Base-by-base conservation (phyloP, 108 stramenopile genomes). In the Stephanodiscus triporus region DNA sequence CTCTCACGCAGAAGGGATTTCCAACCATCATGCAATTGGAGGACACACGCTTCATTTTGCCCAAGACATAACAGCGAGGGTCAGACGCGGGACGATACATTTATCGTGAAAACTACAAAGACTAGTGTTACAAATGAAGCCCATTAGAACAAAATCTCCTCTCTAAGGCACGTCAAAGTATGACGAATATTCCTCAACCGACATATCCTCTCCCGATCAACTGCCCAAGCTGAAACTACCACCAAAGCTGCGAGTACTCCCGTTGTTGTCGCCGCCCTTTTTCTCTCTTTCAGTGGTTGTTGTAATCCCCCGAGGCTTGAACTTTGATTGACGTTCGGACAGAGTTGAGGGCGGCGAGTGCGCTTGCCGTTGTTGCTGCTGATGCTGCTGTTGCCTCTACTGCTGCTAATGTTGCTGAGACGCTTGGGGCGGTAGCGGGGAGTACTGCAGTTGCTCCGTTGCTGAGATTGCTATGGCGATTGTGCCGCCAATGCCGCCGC, bases 101-200 rank as follows among this genome's bases (percentile, higher is more conserved):
- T n/a, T n/a, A n/a, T n/a, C n/a, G n/a, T n/a, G n/a, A n/a, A n/a
- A n/a, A n/a, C n/a, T n/a, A 3, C 43, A 17, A 16, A 45, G 43
- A 45, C 11, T 16, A 45, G 16, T 45, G 16, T 45, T 45, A 14
- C n/a, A n/a, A n/a, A n/a, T n/a, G n/a, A n/a, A n/a, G n/a, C n/a
- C n/a, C n/a, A n/a, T n/a, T n/a, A n/a, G n/a, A n/a, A n/a, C n/a
- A n/a, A n/a, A n/a, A n/a, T 45, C 13, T 45, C 1, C 16, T 45
- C 14, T 16, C 23, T 59, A 59, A 0, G 58, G 58, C 19, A 32
- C 30, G 13, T 37, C 34, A 17, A 59, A 59, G n/a, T 59, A 59
- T 6, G 58, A 59, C 10, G 58, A 59, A 59, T 59, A 59, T 16
- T 59, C 58, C 17, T 59, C 58, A 32, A 34, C 36, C 16, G 58